Evolutionary conservation across 768 basidiomycete species (phyloP).

Genomic region (Leccinum subgranulosum): DNA sequence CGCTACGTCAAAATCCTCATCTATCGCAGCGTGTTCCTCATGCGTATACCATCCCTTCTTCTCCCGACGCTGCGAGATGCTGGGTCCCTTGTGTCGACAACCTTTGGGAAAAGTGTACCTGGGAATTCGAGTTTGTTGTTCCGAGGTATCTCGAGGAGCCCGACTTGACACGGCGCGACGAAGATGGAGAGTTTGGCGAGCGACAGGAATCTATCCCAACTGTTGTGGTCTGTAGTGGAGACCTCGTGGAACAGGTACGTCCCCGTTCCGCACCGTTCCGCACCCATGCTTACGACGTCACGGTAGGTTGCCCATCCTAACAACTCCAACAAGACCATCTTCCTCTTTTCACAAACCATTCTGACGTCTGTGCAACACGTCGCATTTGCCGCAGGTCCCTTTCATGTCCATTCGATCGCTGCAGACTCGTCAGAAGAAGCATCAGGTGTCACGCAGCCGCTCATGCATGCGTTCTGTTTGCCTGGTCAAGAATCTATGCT

Average conservation of each 20-base stretch:
- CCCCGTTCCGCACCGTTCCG: constrained; percentile 4
- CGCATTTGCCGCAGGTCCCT: constrained; percentile 93
- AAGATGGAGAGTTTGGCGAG: constrained; percentile 43
- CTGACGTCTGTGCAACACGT: constrained; percentile 96
- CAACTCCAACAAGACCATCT: constrained; percentile 92
- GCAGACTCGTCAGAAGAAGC: constrained; percentile 64
- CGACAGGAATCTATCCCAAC: constrained; percentile 66
- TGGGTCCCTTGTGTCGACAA: constrained; percentile 99
- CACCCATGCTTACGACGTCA: constrained; percentile 6
- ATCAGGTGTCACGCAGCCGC: constrained; percentile 58
- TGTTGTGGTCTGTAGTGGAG: constrained; percentile 90
- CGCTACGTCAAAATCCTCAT: constrained; percentile 14
- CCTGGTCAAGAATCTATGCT: constrained; percentile 82
- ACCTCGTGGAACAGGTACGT: constrained; percentile 87
- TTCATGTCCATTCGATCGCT: constrained; percentile 72
- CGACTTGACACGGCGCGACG: constrained; percentile 35
- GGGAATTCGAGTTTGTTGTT: constrained; percentile 97
- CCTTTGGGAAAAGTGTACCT: constrained; percentile 94
- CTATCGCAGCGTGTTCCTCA: constrained; percentile 79
- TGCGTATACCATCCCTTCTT: constrained; percentile 84
- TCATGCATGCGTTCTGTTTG: constrained; percentile 90
- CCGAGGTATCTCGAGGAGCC: constrained; percentile 74
- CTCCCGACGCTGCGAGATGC: constrained; percentile 88
- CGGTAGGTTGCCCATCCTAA: constrained; percentile 86
- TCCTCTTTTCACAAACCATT: constrained; percentile 82